Percentiles rank a stretch among this genome's conserved stretches.
Evolutionary conservation across 192 early-diverging fungal genomes (phyloP).

Genomic region (Lunasporangiospora selenospora): DNA sequence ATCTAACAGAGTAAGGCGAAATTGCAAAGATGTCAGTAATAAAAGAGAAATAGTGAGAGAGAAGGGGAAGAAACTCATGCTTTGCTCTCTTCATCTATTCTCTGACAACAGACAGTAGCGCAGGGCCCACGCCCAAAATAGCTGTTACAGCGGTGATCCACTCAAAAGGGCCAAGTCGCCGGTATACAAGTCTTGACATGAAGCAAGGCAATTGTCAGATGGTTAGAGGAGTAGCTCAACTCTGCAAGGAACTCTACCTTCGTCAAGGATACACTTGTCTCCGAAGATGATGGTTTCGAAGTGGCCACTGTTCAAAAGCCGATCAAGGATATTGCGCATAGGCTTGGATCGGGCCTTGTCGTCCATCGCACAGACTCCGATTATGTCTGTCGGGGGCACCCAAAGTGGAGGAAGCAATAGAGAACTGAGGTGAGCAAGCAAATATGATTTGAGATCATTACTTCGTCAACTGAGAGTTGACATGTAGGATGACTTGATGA

Average conservation of each 20-base stretch:
- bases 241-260: no score
- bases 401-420: no score
- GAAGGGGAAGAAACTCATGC: not conserved
- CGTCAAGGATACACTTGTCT: constrained; percentile 94
- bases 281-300: constrained; percentile 92
- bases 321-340: constrained; percentile 90
- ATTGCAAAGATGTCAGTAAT: not conserved
- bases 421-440: not conserved
- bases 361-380: constrained; percentile 90
- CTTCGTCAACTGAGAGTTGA: not conserved
- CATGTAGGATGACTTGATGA: not conserved
- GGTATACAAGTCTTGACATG: no score
- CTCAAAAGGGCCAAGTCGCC: no score
- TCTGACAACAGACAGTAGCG: no score
- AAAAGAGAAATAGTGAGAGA: not conserved
- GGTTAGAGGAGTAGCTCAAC: no score
- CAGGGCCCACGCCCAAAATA: no score
- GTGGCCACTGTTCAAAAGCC: constrained; percentile 63
- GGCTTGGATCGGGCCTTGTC: constrained; percentile 92
- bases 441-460: not conserved
- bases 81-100: no score
- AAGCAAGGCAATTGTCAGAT: no score
- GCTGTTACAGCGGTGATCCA: no score
- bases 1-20: no score
- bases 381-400: no score